Evolutionary conservation across 768 basidiomycete genomes (phyloP).

Genomic region (Russula griseocarnosa): DNA sequence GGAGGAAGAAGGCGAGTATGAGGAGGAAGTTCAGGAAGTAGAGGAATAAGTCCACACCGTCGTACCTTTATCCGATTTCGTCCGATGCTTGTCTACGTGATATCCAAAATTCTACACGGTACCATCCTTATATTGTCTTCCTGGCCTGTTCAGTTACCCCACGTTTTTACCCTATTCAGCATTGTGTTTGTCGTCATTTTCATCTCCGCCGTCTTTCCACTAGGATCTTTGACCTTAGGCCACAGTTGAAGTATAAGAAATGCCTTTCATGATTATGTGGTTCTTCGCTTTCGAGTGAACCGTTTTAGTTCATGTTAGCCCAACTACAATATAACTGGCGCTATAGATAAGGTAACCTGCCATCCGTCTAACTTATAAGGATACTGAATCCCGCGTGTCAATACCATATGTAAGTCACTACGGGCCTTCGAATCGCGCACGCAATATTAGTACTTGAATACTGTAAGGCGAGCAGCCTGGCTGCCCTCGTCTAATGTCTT

Average conservation of each 20-base stretch:
- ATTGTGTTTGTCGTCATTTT: slow-evolving; percentile 24
- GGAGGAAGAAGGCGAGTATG: slow-evolving; percentile 87
- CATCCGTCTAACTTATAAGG: too few relatives aligned
- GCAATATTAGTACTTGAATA: too few relatives aligned
- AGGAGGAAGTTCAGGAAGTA: slow-evolving; percentile 65
- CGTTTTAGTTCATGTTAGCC: background rate
- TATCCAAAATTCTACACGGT: slow-evolving; percentile 29
- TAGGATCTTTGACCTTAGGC: slow-evolving; percentile 23
- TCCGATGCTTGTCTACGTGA: slow-evolving; percentile 23
- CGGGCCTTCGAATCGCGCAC: too few relatives aligned
- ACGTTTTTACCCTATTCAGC: slow-evolving; percentile 28
- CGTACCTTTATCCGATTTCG: slow-evolving; percentile 12
- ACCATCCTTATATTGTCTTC: slow-evolving; percentile 29
- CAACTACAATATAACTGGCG: background rate
- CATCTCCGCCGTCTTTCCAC: slow-evolving; percentile 4
- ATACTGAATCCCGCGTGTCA: too few relatives aligned
- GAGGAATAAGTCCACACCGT: slow-evolving; percentile 39
- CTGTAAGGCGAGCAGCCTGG: too few relatives aligned
- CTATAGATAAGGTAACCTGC: too few relatives aligned
- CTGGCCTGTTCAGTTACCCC: slow-evolving; percentile 21
- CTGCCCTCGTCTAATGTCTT: too few relatives aligned
- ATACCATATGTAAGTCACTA: too few relatives aligned
- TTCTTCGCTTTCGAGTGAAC: background rate
- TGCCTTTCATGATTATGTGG: slow-evolving; percentile 16
- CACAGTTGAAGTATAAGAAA: slow-evolving; percentile 26